Evolutionary conservation across 2,329 filamentous ascomycete species (phyloP).

Genomic region (Penicillium oxalicum): DNA sequence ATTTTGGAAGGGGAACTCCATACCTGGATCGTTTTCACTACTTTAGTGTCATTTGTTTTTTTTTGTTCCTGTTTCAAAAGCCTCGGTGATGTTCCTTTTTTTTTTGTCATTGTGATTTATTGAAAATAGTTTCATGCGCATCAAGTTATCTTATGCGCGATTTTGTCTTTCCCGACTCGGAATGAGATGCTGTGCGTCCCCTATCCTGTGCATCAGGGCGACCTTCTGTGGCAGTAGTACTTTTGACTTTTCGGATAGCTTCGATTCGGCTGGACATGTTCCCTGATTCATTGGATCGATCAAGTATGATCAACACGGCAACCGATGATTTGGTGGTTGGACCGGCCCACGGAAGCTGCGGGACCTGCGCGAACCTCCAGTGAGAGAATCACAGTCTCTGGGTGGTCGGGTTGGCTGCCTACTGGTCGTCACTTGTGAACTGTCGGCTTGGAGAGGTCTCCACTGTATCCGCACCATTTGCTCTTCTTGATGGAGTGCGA

Average conservation of each 20-base stretch:
- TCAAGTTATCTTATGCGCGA: too few relatives aligned
- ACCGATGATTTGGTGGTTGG: not conserved
- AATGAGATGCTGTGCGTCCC: not conserved
- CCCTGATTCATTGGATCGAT: slow-evolving; percentile 1
- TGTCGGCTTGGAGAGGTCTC: too few relatives aligned
- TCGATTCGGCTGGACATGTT: not conserved
- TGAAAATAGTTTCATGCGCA: too few relatives aligned
- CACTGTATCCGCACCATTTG: too few relatives aligned
- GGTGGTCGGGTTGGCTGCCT: not conserved
- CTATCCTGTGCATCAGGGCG: slow-evolving; percentile 13
- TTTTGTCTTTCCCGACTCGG: too few relatives aligned
- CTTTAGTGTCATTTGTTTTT: not conserved
- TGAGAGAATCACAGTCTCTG: not conserved
- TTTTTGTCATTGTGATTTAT: slow-evolving; percentile 1
- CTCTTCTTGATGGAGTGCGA: too few relatives aligned
- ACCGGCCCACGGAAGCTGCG: slow-evolving; percentile 12
- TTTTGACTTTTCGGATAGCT: slow-evolving; percentile 17
- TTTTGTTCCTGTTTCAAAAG: not conserved
- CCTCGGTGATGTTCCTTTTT: not conserved
- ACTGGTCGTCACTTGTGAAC: too few relatives aligned
- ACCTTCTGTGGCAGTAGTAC: not conserved
- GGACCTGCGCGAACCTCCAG: slow-evolving; percentile 12
- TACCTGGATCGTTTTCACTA: too few relatives aligned
- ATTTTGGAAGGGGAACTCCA: not conserved
- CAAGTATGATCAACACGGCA: not conserved